phyloP scores from a whole-genome alignment of 192 early-diverging fungal species.

The Podila epigama region DNA sequence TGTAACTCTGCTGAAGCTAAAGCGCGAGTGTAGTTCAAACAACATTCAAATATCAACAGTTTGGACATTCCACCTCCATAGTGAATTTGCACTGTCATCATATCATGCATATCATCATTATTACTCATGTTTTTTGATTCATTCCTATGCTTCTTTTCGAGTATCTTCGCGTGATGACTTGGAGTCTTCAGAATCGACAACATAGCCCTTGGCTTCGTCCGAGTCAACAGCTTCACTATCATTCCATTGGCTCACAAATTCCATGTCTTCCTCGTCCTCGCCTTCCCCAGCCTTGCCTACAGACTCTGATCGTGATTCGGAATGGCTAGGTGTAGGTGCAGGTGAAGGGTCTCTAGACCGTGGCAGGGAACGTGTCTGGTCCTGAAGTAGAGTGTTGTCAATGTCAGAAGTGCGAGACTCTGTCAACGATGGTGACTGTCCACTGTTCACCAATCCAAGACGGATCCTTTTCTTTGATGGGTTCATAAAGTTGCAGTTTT shows the following conservation, averaged over 20 bases:
- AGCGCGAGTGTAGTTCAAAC: too few species aligned
- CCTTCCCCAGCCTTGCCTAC: not conserved
- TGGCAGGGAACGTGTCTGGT: conserved; percentile 17
- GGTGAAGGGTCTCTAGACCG: conserved; percentile 42
- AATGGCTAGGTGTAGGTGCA: conserved; percentile 11
- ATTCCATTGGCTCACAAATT: conserved; percentile 43
- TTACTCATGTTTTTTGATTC: not conserved
- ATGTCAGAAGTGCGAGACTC: conserved; percentile 3
- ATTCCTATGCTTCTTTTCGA: not conserved
- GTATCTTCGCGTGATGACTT: not conserved
- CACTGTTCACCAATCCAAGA: not conserved
- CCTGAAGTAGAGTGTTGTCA: conserved; percentile 27
- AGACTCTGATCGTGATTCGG: not conserved
- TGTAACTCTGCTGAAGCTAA: too few species aligned
- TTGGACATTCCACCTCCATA: too few species aligned
- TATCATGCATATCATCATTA: not conserved
- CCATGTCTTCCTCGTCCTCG: not conserved
- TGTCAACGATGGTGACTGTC: not conserved
- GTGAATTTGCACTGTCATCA: not conserved
- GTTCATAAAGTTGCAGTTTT: conserved; percentile 65
- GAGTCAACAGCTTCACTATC: conserved; percentile 31
- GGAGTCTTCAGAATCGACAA: not conserved
- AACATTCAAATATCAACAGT: too few species aligned
- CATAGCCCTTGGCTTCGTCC: conserved; percentile 6
- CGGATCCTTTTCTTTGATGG: conserved; percentile 48